phyloP scores from a whole-genome alignment of 2,329 filamentous ascomycete species.

The Colletotrichum sp. region DNA sequence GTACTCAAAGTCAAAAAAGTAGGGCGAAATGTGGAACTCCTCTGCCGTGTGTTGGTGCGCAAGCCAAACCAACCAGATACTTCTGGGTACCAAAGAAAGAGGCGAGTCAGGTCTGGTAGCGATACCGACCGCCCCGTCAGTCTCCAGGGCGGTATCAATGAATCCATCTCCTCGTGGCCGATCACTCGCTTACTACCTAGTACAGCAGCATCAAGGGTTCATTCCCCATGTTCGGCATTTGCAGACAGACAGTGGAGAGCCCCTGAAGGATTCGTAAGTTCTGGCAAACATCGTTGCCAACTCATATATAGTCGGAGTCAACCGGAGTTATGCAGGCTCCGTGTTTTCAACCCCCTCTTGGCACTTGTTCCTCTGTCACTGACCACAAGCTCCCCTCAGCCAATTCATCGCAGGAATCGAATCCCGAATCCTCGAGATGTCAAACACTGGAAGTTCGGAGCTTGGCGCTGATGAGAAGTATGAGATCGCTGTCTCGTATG shows the following conservation, averaged over 20 bases:
- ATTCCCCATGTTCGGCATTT: not conserved
- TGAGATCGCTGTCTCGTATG: not conserved
- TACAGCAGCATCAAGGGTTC: not conserved
- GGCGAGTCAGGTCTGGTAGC: not conserved
- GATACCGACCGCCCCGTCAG: not conserved
- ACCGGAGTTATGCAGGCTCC: not conserved
- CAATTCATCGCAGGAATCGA: not conserved
- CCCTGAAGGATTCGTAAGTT: not conserved
- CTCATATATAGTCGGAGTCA: not conserved
- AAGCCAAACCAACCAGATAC: not conserved
- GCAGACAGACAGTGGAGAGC: not conserved
- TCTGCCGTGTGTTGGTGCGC: not conserved
- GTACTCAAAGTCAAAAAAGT: not conserved
- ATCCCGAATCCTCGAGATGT: not conserved
- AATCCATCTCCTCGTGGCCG: not conserved
- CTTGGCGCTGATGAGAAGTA: not conserved
- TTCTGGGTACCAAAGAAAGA: not conserved
- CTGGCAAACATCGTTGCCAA: not conserved
- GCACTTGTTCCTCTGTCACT: not conserved
- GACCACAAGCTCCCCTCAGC: not conserved
- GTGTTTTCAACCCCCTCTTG: not conserved
- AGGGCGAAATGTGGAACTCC: not conserved
- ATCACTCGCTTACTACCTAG: not conserved
- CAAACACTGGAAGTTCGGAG: not conserved
- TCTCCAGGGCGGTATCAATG: not conserved